Evolutionary conservation across 73 alveolate genomes (phyloP).

Genomic region (Paramecium biaurelia): DNA sequence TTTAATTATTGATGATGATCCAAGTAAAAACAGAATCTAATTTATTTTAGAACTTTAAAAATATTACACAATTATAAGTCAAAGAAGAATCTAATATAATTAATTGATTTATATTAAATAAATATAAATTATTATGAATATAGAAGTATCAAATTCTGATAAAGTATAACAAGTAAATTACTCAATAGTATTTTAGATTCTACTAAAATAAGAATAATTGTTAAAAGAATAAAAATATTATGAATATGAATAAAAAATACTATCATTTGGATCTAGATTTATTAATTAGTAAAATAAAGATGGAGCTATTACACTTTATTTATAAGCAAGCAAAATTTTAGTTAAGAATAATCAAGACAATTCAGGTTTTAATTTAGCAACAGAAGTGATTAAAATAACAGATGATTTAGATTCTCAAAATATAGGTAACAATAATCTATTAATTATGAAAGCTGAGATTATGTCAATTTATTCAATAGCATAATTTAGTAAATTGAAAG

Average conservation of each 20-base stretch:
- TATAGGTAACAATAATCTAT: neutral
- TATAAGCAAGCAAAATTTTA: constrained; percentile 5
- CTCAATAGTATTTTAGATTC: neutral
- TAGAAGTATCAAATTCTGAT: neutral
- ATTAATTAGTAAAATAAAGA: constrained; percentile 2
- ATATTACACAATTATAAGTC: neutral
- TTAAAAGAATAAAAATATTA: neutral
- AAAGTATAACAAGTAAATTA: neutral
- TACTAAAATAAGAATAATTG: neutral
- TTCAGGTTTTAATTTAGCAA: constrained; percentile 37
- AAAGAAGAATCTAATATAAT: constrained; percentile 14
- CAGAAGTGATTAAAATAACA: constrained; percentile 2
- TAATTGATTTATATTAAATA: neutral
- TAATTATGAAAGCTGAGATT: neutral
- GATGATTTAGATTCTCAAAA: neutral
- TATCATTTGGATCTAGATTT: constrained; percentile 41
- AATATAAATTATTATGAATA: neutral
- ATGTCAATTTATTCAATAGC: constrained; percentile 15
- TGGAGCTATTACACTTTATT: neutral
- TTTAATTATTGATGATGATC: constrained; percentile 20
- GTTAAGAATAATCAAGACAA: neutral
- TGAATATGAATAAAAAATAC: constrained; percentile 42
- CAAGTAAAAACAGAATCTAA: neutral
- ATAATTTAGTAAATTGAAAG: neutral
- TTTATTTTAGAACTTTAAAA: neutral